Evolutionary conservation across 306 rosid genomes (phyloP).

Genomic region (Calophaca sinica): DNA sequence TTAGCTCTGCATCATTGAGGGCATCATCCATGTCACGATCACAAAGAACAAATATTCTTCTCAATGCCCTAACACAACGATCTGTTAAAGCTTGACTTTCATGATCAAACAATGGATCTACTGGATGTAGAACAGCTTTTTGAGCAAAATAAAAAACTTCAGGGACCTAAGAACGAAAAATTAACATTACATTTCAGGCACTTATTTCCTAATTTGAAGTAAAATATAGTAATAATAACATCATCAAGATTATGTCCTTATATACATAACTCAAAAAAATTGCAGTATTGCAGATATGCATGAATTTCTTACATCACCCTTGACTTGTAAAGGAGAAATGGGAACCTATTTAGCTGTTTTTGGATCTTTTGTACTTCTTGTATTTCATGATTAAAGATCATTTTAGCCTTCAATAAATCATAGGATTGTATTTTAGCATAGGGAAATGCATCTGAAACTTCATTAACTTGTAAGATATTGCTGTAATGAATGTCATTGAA

Average conservation of each 20-base stretch:
- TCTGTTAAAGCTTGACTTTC: slow-evolving; percentile 71
- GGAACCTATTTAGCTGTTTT: slow-evolving; percentile 38
- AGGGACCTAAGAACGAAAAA: slow-evolving; percentile 66
- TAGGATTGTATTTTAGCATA: slow-evolving; percentile 35
- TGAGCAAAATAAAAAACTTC: slow-evolving; percentile 94
- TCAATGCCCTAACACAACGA: slow-evolving; percentile 78
- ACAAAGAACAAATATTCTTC: slow-evolving; percentile 84
- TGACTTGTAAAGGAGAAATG: slow-evolving; percentile 35
- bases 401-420: slow-evolving; percentile 34
- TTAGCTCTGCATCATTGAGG: slow-evolving; percentile 84
- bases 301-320: slow-evolving; percentile 27
- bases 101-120: slow-evolving; percentile 81
- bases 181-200: slow-evolving; percentile 37
- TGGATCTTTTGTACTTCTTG: slow-evolving; percentile 20
- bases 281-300: slow-evolving; percentile 5
- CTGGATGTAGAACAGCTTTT: slow-evolving; percentile 90
- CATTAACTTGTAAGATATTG: slow-evolving; percentile 23
- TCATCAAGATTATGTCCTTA: slow-evolving; percentile 31
- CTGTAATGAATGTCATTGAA: slow-evolving; percentile 20
- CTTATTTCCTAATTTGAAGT: slow-evolving; percentile 37
- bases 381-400: slow-evolving; percentile 24
- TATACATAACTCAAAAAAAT: slow-evolving; percentile 29
- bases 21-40: slow-evolving; percentile 94
- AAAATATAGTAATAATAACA: slow-evolving; percentile 8
- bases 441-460: slow-evolving; percentile 22